A percentile compares a stretch with the other conserved stretches of the same genome.
These are phyloP conservation scores for Botrytis sinoallii DNA, from an alignment of 2,329 filamentous ascomycete species.

Conservation along the genomic window DNA sequence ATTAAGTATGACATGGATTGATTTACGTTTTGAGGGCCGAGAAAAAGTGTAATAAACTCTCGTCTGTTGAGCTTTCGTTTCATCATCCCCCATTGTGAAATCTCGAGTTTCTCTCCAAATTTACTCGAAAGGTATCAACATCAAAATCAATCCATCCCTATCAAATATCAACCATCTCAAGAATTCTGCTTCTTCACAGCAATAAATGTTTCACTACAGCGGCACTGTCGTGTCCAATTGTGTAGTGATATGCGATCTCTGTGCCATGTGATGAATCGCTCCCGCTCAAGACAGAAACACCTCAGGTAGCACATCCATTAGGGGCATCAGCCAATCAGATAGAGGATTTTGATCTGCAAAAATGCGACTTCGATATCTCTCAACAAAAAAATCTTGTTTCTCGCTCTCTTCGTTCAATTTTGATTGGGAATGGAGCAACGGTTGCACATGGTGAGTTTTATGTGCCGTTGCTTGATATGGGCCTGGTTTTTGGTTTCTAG, in stretches of 20 bases:
- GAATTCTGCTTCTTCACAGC: slow-evolving; percentile 5
- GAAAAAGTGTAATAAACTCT: neutral
- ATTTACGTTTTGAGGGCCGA: neutral
- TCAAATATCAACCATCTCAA: neutral
- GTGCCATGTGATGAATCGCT: slow-evolving; percentile 21
- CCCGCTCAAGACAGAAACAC: slow-evolving; percentile 16
- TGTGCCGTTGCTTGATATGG: slow-evolving; percentile 8
- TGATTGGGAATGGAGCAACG: neutral
- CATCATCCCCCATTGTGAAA: neutral
- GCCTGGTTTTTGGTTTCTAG: neutral
- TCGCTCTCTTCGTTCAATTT: neutral
- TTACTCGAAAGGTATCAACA: neutral
- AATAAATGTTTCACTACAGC: slow-evolving; percentile 16
- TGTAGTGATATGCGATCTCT: slow-evolving; percentile 20
- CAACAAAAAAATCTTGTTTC: neutral
- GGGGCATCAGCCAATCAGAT: neutral
- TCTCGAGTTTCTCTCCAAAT: neutral
- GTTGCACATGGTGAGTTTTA: slow-evolving; percentile 5
- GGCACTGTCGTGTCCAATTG: slow-evolving; percentile 17
- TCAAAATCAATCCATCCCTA: no score
- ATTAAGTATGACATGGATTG: neutral
- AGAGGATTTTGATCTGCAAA: neutral
- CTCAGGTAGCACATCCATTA: slow-evolving; percentile 16
- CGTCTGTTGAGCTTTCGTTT: neutral
- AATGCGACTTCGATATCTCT: neutral